Evolutionary conservation across 2,329 filamentous ascomycete genomes (phyloP).

Genomic region (Aspergillus costaricaensis): DNA sequence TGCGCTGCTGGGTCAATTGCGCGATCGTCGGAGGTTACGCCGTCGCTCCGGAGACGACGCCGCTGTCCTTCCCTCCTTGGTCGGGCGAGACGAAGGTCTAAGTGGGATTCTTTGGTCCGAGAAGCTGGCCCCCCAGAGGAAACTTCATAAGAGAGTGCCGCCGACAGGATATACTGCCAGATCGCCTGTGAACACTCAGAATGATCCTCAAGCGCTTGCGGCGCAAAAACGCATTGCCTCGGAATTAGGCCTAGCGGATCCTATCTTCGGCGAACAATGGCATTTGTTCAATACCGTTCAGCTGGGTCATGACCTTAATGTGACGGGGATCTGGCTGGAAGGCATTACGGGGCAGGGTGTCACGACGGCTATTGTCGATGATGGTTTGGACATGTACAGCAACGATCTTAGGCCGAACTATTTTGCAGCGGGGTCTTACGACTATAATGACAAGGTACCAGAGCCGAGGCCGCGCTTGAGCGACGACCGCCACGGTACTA

Average conservation of each 20-base stretch:
- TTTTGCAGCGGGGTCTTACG: slow-evolving; percentile 87
- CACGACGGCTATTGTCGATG: slow-evolving; percentile 92
- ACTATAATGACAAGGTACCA: slow-evolving; percentile 84
- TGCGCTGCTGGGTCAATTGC: slow-evolving; percentile 54
- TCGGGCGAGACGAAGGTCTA: slow-evolving; percentile 55
- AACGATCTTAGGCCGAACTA: slow-evolving; percentile 91
- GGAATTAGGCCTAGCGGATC: slow-evolving; percentile 76
- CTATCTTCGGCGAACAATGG: slow-evolving; percentile 94
- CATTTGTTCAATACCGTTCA: slow-evolving; percentile 85
- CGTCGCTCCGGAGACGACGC: slow-evolving; percentile 33
- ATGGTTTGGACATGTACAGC: slow-evolving; percentile 95
- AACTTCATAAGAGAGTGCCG: slow-evolving; percentile 61
- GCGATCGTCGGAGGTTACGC: slow-evolving; percentile 64
- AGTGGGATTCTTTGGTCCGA: slow-evolving; percentile 76
- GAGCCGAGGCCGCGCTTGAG: slow-evolving; percentile 79
- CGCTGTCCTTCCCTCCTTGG: slow-evolving; percentile 10
- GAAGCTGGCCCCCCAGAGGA: slow-evolving; percentile 69
- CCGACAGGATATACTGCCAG: slow-evolving; percentile 36
- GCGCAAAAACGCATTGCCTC: slow-evolving; percentile 63
- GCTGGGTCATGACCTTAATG: slow-evolving; percentile 87
- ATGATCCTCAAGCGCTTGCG: slow-evolving; percentile 52
- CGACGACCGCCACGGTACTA: slow-evolving; percentile 88
- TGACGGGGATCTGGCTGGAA: slow-evolving; percentile 88
- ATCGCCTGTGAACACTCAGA: slow-evolving; percentile 46
- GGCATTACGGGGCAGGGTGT: slow-evolving; percentile 87